Conservation (phyloP, 805 yeast genomes). For the Candida wancherniae region DNA sequence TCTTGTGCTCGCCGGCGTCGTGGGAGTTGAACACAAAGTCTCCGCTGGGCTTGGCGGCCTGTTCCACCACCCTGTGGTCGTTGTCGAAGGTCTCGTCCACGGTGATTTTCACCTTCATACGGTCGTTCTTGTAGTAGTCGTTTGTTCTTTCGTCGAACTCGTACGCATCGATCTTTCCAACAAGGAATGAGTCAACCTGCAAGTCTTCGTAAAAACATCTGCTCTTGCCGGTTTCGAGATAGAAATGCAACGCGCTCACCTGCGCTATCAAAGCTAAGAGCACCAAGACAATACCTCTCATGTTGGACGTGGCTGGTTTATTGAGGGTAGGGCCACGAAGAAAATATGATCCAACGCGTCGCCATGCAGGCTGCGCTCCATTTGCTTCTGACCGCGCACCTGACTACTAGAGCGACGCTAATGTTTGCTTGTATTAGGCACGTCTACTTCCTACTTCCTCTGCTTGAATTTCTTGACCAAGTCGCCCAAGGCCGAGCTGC, state of each 20-base stretch:
- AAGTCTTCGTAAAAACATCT: conserved; percentile 84
- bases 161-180: conserved; percentile 67
- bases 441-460: too few relatives aligned
- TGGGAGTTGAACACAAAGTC: conserved; percentile 77
- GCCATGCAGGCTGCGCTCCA: too few relatives aligned
- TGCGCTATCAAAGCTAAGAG: conserved; percentile 11
- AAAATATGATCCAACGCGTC: too few relatives aligned
- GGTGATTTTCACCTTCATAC: conserved; percentile 53
- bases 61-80: conserved; percentile 71
- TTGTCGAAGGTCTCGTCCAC: conserved; percentile 62
- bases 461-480: conserved; percentile 51
- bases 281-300: conserved; percentile 8
- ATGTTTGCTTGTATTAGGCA: too few relatives aligned
- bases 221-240: conserved; percentile 67
- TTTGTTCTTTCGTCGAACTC: conserved; percentile 48
- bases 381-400: too few relatives aligned
- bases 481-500: conserved; percentile 12
- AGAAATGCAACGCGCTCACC: conserved; percentile 62
- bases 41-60: conserved; percentile 55
- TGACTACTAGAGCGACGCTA: too few relatives aligned
- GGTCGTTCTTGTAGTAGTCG: conserved; percentile 49
- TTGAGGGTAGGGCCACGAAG: conserved; percentile 2
- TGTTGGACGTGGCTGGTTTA: conserved; percentile 4
- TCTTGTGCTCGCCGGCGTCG: conserved; percentile 79
- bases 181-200: conserved; percentile 71